Percentiles rank a stretch among this genome's conserved stretches.
Evolutionary conservation across 2,329 filamentous ascomycete genomes (phyloP).

Genomic region (Microcyclospora pomicola): DNA sequence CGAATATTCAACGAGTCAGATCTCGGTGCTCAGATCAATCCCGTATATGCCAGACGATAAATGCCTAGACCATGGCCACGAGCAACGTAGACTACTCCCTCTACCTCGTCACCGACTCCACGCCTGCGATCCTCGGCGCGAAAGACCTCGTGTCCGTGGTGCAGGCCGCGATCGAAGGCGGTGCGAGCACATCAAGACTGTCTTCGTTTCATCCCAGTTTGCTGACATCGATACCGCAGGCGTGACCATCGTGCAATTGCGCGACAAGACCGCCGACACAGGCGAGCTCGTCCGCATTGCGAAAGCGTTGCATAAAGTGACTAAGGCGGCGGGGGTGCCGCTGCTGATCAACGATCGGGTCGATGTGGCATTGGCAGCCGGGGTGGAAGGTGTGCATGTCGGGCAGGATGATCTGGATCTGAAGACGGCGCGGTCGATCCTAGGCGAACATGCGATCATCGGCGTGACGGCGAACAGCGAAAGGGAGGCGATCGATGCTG

Average conservation of each 20-base stretch:
- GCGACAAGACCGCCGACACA: constrained; percentile 75
- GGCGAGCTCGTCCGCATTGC: constrained; percentile 57
- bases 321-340: constrained; percentile 54
- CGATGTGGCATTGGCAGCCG: constrained; percentile 68
- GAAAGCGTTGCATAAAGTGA: constrained; percentile 56
- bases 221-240: constrained; percentile 25
- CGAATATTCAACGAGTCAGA: too few relatives aligned
- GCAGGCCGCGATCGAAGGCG: constrained; percentile 59
- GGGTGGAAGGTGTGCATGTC: constrained; percentile 83
- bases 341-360: constrained; percentile 87
- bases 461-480: constrained; percentile 71
- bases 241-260: constrained; percentile 75
- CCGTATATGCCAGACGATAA: too few relatives aligned
- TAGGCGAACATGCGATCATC: constrained; percentile 68
- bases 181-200: constrained; percentile 25
- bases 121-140: constrained; percentile 63
- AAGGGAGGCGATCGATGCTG: constrained; percentile 59
- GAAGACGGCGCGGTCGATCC: constrained; percentile 51
- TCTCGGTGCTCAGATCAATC: too few relatives aligned
- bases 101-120: constrained; percentile 89
- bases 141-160: constrained; percentile 61
- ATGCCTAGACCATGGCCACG: constrained; percentile 8
- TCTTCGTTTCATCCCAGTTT: neutral
- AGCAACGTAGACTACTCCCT: constrained; percentile 56
- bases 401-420: constrained; percentile 85